Conservation (phyloP, 306 rosid genomes). For the Neltuma alba region DNA sequence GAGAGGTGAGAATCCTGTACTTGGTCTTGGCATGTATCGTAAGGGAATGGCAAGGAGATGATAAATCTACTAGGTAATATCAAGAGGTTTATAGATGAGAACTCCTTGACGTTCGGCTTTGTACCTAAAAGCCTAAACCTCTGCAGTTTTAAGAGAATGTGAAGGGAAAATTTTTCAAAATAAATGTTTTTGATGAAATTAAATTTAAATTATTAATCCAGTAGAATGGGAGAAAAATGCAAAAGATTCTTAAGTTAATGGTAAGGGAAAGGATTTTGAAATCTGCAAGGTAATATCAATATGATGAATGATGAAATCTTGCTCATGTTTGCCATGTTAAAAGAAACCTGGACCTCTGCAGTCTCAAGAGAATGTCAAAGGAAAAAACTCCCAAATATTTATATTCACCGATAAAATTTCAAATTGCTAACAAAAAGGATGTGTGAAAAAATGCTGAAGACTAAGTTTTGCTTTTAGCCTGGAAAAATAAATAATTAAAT, state of each 20-base stretch:
- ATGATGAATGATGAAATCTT: slow-evolving; percentile 9
- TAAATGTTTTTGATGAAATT: neutral
- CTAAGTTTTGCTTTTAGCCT: slow-evolving; percentile 2
- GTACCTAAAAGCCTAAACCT: neutral
- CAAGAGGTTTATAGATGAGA: slow-evolving; percentile 6
- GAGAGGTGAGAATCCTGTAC: slow-evolving; percentile 60
- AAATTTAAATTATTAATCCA: slow-evolving; percentile 15
- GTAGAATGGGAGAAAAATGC: neutral
- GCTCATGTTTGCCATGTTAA: slow-evolving; percentile 13
- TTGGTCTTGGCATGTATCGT: slow-evolving; percentile 16
- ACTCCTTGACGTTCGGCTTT: slow-evolving; percentile 1
- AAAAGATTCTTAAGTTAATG: slow-evolving; percentile 11
- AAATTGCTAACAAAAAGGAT: neutral
- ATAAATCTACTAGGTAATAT: neutral
- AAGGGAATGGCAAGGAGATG: neutral
- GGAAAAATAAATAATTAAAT: neutral
- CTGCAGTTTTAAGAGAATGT: neutral
- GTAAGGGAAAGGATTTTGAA: neutral
- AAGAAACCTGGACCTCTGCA: neutral
- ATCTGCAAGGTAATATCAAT: neutral
- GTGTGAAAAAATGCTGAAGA: neutral
- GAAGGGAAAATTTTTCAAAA: slow-evolving; percentile 13
- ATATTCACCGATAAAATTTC: neutral
- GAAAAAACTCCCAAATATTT: neutral
- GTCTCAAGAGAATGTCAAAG: neutral